Evolutionary conservation across 495 filamentous ascomycete species (phyloP).

Genomic region (Parathielavia appendiculata): DNA sequence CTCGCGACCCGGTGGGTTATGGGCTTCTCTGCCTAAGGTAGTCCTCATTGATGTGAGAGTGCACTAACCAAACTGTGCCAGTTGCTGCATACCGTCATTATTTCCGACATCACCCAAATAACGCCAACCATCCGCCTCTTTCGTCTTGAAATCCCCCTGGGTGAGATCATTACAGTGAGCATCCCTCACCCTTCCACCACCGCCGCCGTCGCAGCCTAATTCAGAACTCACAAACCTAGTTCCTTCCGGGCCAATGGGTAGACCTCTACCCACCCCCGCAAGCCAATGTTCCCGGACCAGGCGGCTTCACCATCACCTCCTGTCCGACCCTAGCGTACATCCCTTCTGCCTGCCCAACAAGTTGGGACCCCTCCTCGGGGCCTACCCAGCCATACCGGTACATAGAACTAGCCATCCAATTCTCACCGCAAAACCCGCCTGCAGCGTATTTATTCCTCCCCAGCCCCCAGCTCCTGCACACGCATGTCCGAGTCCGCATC

Average conservation of each 20-base stretch:
- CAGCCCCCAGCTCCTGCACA: conserved; percentile 48
- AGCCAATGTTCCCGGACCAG: conserved; percentile 59
- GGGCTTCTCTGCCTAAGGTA: neutral
- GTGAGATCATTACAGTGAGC: conserved; percentile 11
- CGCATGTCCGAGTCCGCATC: conserved; percentile 59
- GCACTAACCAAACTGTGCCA: conserved; percentile 26
- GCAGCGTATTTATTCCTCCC: conserved; percentile 65
- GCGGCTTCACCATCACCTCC: conserved; percentile 86
- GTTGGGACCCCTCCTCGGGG: too few species aligned
- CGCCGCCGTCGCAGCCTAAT: neutral
- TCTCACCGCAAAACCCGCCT: conserved; percentile 33
- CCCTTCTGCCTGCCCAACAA: too few species aligned
- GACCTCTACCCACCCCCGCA: conserved; percentile 71
- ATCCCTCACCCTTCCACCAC: conserved; percentile 9
- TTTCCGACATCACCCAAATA: conserved; percentile 32
- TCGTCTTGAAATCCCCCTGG: conserved; percentile 28
- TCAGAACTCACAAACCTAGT: conserved; percentile 39
- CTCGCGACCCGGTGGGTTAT: conserved; percentile 50
- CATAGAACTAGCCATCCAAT: conserved; percentile 31
- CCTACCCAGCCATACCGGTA: conserved; percentile 46
- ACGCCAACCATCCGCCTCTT: conserved; percentile 38
- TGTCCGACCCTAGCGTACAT: conserved; percentile 49
- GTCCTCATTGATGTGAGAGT: conserved; percentile 7
- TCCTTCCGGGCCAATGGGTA: conserved; percentile 86
- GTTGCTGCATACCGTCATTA: conserved; percentile 38